A percentile compares a stretch with the other conserved stretches of the same genome.
Evolutionary conservation across 805 yeast species (phyloP).

Genomic region (Pichia gijzeniarum): DNA sequence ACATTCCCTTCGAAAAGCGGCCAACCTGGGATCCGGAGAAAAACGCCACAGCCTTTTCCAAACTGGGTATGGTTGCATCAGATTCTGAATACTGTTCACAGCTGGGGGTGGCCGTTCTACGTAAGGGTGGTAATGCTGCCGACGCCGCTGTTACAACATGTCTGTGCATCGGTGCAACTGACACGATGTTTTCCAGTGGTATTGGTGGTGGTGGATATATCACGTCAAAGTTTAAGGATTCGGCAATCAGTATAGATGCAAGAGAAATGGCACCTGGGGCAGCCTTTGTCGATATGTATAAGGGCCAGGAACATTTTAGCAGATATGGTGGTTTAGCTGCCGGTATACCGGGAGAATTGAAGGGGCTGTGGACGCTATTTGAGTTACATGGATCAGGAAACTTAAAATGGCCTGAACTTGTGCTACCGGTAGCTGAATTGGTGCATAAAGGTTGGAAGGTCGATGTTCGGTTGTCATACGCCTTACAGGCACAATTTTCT

Average conservation of each 20-base stretch:
- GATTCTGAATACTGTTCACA: slow-evolving; percentile 60
- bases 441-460: slow-evolving; percentile 61
- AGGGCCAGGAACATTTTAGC: slow-evolving; percentile 40
- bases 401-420: slow-evolving; percentile 62
- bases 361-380: slow-evolving; percentile 66
- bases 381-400: slow-evolving; percentile 62
- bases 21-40: slow-evolving; percentile 41
- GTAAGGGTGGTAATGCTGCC: slow-evolving; percentile 72
- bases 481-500: slow-evolving; percentile 35
- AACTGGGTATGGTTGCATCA: slow-evolving; percentile 57
- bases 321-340: slow-evolving; percentile 82
- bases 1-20: slow-evolving; percentile 24
- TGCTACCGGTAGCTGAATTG: slow-evolving; percentile 67
- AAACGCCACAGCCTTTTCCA: slow-evolving; percentile 35
- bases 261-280: slow-evolving; percentile 78
- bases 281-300: slow-evolving; percentile 62
- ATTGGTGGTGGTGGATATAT: slow-evolving; percentile 95
- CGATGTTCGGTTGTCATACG: slow-evolving; percentile 36
- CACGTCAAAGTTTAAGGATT: slow-evolving; percentile 38
- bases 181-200: slow-evolving; percentile 80
- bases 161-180: slow-evolving; percentile 78
- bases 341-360: slow-evolving; percentile 87
- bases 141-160: slow-evolving; percentile 91
- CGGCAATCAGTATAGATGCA: slow-evolving; percentile 67
- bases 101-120: slow-evolving; percentile 52